Percentiles rank a stretch among this genome's conserved stretches.
Evolutionary conservation across 345 rosid species (phyloP).

Genomic region (Camelina sativa): DNA sequence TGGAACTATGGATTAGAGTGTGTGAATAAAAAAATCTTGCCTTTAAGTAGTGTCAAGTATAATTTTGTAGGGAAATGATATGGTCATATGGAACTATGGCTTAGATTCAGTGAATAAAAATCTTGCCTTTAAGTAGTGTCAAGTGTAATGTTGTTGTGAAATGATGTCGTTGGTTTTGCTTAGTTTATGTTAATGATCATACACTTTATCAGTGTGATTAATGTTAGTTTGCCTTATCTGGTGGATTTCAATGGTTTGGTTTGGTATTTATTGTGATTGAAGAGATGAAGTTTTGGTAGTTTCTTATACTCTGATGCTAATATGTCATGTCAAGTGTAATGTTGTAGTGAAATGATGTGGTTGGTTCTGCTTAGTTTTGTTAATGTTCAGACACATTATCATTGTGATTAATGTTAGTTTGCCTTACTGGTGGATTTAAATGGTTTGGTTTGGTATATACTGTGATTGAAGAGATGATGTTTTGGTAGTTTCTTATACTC

Average conservation of each 20-base stretch:
- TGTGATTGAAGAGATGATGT: not conserved
- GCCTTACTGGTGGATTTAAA: not conserved
- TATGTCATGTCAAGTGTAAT: not conserved
- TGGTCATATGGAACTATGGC: no score
- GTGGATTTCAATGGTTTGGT: not conserved
- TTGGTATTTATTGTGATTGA: not conserved
- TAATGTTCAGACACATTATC: not conserved
- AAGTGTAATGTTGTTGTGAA: not conserved
- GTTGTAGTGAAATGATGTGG: not conserved
- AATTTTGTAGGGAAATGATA: not conserved
- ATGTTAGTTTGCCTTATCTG: not conserved
- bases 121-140: not conserved
- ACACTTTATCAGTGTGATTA: constrained; percentile 3
- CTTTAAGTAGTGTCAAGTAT: not conserved
- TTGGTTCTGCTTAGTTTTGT: not conserved
- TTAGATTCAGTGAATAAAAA: not conserved
- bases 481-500: not conserved
- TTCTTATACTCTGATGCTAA: not conserved
- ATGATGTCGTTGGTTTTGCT: not conserved
- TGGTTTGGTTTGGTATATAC: not conserved
- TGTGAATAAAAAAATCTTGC: not conserved
- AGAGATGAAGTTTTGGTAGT: constrained; percentile 1
- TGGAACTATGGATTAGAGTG: not conserved
- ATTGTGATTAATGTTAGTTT: not conserved
- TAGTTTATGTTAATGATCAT: not conserved